phyloP scores from a whole-genome alignment of 495 filamentous ascomycete genomes.

The Parmelia sp. region DNA sequence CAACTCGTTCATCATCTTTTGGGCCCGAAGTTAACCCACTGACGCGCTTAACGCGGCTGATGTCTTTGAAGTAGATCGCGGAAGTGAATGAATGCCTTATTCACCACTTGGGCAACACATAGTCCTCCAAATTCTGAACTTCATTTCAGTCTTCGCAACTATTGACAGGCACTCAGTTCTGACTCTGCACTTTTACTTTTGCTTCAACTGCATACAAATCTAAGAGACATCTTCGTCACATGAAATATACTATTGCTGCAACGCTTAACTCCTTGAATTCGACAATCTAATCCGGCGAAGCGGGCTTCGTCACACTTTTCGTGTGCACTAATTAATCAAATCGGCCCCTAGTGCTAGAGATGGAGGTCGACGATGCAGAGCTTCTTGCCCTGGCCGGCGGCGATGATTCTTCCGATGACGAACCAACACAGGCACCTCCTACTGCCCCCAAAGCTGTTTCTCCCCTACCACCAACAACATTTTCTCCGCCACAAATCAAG shows the following conservation, averaged over 20 bases:
- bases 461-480: conserved; percentile 29
- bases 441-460: conserved; percentile 30
- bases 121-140: conserved; percentile 1
- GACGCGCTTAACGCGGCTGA: background rate
- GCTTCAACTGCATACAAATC: background rate
- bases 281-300: conserved; percentile 8
- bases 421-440: conserved; percentile 32
- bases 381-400: conserved; percentile 76
- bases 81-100: conserved; percentile 6
- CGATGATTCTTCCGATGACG: conserved; percentile 47
- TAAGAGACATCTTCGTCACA: background rate
- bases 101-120: background rate
- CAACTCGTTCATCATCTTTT: background rate
- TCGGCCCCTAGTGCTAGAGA: conserved; percentile 26
- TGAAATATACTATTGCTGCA: background rate
- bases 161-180: background rate
- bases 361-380: conserved; percentile 80
- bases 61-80: background rate
- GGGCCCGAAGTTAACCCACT: conserved; percentile 7
- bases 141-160: background rate
- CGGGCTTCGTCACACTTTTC: conserved; percentile 4
- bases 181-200: background rate
- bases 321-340: no score
- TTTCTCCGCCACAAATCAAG: conserved; percentile 29
- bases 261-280: background rate